Evolutionary conservation across 176 grass and related monocot species (phyloP), one percentile per base, ranked within the genome.

Genomic region (Lolium rigidum): DNA sequence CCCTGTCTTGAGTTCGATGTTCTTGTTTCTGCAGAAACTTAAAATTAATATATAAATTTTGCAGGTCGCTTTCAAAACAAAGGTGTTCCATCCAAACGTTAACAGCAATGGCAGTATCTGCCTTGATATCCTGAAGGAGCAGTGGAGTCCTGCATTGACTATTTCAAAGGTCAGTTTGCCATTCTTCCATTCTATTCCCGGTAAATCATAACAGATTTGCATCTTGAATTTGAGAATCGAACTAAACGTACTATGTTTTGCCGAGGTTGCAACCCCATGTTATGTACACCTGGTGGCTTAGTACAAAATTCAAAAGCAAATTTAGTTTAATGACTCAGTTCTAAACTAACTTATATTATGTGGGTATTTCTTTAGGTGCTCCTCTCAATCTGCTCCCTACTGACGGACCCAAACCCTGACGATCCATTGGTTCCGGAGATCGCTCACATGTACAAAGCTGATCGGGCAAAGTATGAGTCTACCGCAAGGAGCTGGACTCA

Each of bases 391-490:
- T 94, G 92, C 68, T 94, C 92, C 3, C 76, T 94, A 25, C 65
- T 94, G 80, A 94, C 92, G 10, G 92, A 94, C 65, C 92, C 89
- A 31, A 94, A 94, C 64, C 92, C 92, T 0, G 92, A 94, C 47
- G 92, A 94, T 67, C 92, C 92, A 2, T 65, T 94, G 79, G 92
- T 94, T 85, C 92, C 92, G 35, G 92, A 94, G 76, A 94, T 94
- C 47, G 92, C 92, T 63, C 92, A 94, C 80, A 94, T 90, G 89
- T 94, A 92, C 83, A 94, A 94, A 65, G 83, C 82, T 2, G 87
- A 94, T 52, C 74, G 87, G 14, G 74, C 6, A 82, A 94, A 94
- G 87, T 94, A 94, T 4, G 92, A 94, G 77, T 85, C 92, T 3
- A 89, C 92, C 0, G 92, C 92, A 26, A 88, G 92, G 31, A 92